Evolutionary conservation across 108 stramenopile species (phyloP).

Genomic region (Mediolabrus comicus): DNA sequence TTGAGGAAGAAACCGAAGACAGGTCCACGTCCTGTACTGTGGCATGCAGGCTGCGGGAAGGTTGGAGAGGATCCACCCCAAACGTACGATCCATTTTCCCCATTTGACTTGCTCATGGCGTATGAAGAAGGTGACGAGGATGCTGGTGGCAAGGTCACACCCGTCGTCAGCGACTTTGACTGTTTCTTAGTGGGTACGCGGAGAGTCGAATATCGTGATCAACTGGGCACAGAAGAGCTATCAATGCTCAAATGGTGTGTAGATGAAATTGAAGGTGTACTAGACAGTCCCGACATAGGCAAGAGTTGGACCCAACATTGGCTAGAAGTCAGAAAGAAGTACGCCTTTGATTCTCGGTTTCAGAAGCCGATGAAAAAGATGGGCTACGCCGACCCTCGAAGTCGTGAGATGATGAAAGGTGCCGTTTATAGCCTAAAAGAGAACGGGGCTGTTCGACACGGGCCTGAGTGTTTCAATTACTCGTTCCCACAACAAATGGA

Average conservation of each 20-base stretch:
- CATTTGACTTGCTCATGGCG: conserved; percentile 2
- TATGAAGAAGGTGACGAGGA: conserved; percentile 9
- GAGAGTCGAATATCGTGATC: conserved; percentile 4
- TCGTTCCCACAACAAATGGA: conserved; percentile 16
- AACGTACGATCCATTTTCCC: background rate
- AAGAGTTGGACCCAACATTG: conserved; percentile 3
- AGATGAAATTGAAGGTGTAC: background rate
- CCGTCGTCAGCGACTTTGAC: conserved; percentile 16
- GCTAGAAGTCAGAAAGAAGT: conserved; percentile 4
- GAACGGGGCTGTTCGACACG: conserved; percentile 16
- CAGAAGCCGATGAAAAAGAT: background rate
- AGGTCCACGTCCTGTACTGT: background rate
- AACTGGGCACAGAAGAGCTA: background rate
- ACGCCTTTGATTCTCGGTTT: background rate
- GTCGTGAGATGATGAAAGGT: background rate
- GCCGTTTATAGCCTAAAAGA: background rate
- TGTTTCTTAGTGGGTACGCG: conserved; percentile 13
- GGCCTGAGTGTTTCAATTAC: conserved; percentile 16
- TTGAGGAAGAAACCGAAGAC: background rate
- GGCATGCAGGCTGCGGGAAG: background rate
- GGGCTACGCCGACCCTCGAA: conserved; percentile 11
- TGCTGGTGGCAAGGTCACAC: conserved; percentile 7
- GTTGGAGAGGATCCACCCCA: background rate
- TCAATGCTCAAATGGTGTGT: background rate
- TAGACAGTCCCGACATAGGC: background rate